Percentiles rank a stretch among this genome's conserved stretches.
phyloP scores from a whole-genome alignment of 495 filamentous ascomycete species.

The Tuber calosporum region DNA sequence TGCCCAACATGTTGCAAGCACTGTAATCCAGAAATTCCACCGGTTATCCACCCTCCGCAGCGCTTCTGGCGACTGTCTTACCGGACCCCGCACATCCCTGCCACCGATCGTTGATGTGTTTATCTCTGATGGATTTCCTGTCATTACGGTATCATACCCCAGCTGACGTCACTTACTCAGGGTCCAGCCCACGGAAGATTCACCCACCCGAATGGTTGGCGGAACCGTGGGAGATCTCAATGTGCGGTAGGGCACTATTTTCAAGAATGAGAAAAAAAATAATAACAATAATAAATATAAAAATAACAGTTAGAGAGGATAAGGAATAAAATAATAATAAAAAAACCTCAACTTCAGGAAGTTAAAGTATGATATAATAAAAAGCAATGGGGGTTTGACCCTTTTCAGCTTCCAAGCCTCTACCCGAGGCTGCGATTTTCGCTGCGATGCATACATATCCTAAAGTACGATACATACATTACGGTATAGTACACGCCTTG shows the following conservation, averaged over 20 bases:
- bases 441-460: not conserved
- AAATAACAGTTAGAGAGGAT: too few relatives aligned
- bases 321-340: not conserved
- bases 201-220: constrained; percentile 14
- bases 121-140: not conserved
- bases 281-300: not conserved
- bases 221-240: constrained; percentile 12
- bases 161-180: constrained; percentile 34
- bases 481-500: not conserved
- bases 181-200: constrained; percentile 28
- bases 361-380: not conserved
- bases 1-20: not conserved
- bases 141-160: not conserved
- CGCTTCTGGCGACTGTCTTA: constrained; percentile 25
- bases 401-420: not conserved
- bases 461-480: not conserved
- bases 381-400: not conserved
- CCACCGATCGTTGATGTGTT: constrained; percentile 21
- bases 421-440: not conserved
- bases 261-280: not conserved
- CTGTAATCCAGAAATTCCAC: not conserved
- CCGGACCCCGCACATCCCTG: constrained; percentile 21
- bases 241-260: constrained; percentile 3
- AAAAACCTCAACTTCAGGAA: not conserved
- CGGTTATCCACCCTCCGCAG: constrained; percentile 22